Evolutionary conservation across 306 rosid genomes (phyloP), one percentile per base, ranked within the genome.

Genomic region (Arachis stenosperma): DNA sequence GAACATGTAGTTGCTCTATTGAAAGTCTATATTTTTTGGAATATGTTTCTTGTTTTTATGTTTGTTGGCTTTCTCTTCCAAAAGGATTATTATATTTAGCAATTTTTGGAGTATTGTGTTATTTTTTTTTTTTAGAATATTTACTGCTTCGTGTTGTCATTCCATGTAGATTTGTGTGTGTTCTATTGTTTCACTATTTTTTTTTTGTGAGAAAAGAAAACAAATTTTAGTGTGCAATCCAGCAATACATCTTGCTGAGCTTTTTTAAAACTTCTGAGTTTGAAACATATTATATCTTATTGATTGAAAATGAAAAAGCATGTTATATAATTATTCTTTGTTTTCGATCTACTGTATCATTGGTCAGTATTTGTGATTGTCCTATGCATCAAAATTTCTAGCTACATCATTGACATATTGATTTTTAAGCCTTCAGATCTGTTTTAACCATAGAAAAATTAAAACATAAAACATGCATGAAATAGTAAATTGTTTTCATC

Each of bases 51-150:
- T 61, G 66, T 56, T 37, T 61, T 5, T 37, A 5, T 37, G 54
- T 55, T 61, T 67, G 9, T 68, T 74, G 50, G 60, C 7, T 46
- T 46, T 39, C 41, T 37, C 39, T 43, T 30, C 42, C 29, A 53
- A 50, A 17, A 15, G 33, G n/a, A 42, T 9, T 46, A 8, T 72
- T 79, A 22, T 7, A 41, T 73, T 57, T 13, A 9, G 14, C 64
- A 9, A 17, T 1, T 37, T 58, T 40, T 50, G 9, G 15, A 40
- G 27, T 13, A 22, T 4, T 42, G 42, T 40, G 8, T 60, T 9
- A 8, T 10, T 46, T 46, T 46, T 9, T 56, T 2, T 33, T 33
- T 33, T 33, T 0, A 33, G 3, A 33, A 33, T 44, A 29, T 15
- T 43, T 27, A 6, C n/a, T 44, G 57, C 65, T 44, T 8, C 27